Evolutionary conservation across 768 basidiomycete genomes (phyloP).

Genomic region (Serendipita sp.): DNA sequence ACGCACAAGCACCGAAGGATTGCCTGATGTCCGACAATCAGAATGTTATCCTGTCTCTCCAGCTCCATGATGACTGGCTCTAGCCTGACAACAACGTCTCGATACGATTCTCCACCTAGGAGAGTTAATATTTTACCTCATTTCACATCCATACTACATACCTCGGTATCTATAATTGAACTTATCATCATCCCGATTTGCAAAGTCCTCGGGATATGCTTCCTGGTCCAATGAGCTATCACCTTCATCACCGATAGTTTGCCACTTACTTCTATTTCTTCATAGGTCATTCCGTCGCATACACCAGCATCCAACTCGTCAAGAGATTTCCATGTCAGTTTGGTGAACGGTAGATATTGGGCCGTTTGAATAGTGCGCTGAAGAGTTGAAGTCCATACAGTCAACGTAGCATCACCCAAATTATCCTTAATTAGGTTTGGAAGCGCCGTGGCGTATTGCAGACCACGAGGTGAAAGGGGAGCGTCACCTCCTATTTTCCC

Average conservation of each 20-base stretch:
- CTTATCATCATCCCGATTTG: conserved; percentile 96
- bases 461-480: conserved; percentile 61
- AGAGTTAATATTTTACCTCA: not conserved
- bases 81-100: conserved; percentile 85
- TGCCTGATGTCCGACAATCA: conserved; percentile 93
- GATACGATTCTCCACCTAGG: conserved; percentile 79
- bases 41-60: conserved; percentile 91
- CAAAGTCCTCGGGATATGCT: conserved; percentile 95
- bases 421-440: conserved; percentile 80
- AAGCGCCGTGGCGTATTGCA: conserved; percentile 70
- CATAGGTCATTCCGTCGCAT: conserved; percentile 98
- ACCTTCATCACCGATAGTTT: not conserved
- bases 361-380: conserved; percentile 86
- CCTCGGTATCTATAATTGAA: conserved; percentile 97
- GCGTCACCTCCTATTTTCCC: conserved; percentile 99
- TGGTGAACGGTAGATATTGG: conserved; percentile 61
- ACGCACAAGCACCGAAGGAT: conserved; percentile 46
- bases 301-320: conserved; percentile 98
- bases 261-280: conserved; percentile 76
- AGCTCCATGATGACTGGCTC: conserved; percentile 99
- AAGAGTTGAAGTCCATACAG: conserved; percentile 98
- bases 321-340: conserved; percentile 95
- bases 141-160: conserved; percentile 6
- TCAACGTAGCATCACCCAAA: conserved; percentile 74
- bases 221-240: conserved; percentile 29